Conservation (phyloP, 306 rosid species). For the Biancaea sappan region DNA sequence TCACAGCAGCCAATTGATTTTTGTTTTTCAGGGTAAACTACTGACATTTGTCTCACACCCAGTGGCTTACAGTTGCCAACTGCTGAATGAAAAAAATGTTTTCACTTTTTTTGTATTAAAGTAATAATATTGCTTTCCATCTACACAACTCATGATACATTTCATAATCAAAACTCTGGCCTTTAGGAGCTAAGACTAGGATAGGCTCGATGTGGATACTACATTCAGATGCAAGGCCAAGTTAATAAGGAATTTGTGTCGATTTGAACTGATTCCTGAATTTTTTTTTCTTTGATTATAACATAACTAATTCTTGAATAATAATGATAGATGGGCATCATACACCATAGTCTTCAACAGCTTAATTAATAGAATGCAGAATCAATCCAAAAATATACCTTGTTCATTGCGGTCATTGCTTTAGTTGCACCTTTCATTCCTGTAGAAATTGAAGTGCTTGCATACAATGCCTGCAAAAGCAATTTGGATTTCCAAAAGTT, state of each 20-base stretch:
- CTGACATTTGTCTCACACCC: neutral
- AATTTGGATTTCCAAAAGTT: slow-evolving; percentile 9
- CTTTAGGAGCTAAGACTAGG: neutral
- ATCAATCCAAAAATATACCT: slow-evolving; percentile 48
- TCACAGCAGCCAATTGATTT: neutral
- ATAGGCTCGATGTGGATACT: neutral
- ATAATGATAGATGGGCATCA: slow-evolving; percentile 10
- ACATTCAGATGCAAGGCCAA: slow-evolving; percentile 9
- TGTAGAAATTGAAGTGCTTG: slow-evolving; percentile 90
- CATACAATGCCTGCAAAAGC: slow-evolving; percentile 77
- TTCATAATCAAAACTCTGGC: too few species aligned
- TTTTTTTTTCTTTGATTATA: too few species aligned
- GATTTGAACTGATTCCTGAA: neutral
- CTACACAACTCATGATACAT: neutral
- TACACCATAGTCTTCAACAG: neutral
- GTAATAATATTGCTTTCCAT: too few species aligned
- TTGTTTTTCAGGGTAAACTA: too few species aligned
- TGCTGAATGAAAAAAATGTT: neutral
- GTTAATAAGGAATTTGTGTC: neutral
- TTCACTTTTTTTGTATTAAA: neutral
- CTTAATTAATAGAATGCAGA: slow-evolving; percentile 12
- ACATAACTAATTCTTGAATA: too few species aligned
- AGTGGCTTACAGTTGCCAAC: neutral
- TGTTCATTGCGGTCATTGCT: slow-evolving; percentile 98
- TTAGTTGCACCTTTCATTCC: slow-evolving; percentile 99